Percentiles rank a stretch among this genome's conserved stretches.
Evolutionary conservation across 139 green algal species (phyloP).

Genomic region (Chlamydomonas schloesseri): DNA sequence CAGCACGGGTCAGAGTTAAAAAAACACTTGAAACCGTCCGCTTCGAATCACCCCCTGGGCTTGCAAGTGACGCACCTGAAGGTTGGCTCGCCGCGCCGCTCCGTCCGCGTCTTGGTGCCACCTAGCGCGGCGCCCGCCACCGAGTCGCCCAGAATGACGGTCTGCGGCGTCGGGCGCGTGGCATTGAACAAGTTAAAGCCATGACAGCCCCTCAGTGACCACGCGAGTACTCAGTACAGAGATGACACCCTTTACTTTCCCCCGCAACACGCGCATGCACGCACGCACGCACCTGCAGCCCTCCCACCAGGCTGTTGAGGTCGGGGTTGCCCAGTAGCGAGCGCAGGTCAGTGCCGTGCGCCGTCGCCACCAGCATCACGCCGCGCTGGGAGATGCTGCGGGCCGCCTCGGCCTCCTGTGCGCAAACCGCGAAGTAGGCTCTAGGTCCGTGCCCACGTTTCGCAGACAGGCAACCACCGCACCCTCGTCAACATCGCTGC

Average conservation of each 20-base stretch:
- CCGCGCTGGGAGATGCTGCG: constrained; percentile 93
- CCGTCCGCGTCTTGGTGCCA: constrained; percentile 33
- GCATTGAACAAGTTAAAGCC: no score
- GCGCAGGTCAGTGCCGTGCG: constrained; percentile 77
- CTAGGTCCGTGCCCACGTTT: no score
- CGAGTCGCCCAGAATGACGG: constrained; percentile 71
- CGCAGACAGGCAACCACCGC: no score
- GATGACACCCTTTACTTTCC: no score
- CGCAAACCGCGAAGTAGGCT: no score
- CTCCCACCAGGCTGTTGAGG: constrained; percentile 86
- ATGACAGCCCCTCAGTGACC: neutral
- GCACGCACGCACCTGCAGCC: constrained; percentile 58
- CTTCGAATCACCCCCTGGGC: no score
- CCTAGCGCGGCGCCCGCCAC: neutral
- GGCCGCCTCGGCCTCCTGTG: constrained; percentile 74
- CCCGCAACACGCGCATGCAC: no score
- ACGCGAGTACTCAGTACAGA: neutral
- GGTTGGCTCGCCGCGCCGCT: constrained; percentile 9
- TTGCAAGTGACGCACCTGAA: neutral
- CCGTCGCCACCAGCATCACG: constrained; percentile 92
- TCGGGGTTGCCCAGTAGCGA: constrained; percentile 79
- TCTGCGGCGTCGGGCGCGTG: neutral
- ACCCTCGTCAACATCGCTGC: no score
- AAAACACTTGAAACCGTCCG: no score
- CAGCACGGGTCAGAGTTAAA: no score